Base-by-base conservation (phyloP, 140 eudicot species). In the Oenanthe javanica region DNA sequence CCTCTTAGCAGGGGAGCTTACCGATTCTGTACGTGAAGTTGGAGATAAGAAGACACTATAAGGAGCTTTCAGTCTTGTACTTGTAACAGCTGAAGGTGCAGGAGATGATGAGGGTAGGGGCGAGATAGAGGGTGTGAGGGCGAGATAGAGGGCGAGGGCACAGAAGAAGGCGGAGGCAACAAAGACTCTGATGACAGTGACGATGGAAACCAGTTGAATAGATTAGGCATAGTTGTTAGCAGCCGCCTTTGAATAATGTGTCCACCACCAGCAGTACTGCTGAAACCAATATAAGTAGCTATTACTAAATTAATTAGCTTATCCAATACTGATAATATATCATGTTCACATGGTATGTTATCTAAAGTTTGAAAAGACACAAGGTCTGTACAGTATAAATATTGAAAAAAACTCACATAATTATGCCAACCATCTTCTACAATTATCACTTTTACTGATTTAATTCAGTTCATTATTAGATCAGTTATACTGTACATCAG, bases 181-280 rank as follows among this genome's bases (percentile, higher is more conserved):
- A 59, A 79, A 19, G 79, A 77, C 4, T 64, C 42, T 1, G 84
- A 48, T 4, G 87, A 81, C 23, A 79, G 57, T 15, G 63, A 79
- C 16, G 85, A 8, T 69, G 82, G 81, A 19, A 77, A 6, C 40
- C 81, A 84, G 25, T 73, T 64, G 18, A 64, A 8, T 2, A 64
- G 25, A 25, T n/a, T 9, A 2, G 72, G 42, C 42, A n/a, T 10
- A 9, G 51, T 66, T 1, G 43, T 57, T 78, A 89, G 85, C 77
- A 90, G 80, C 76, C 86, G 87, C 40, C 90, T 84, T 70, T 36
- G 88, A 61, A 81, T 81, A 21, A 76, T 77, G 31, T 81, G 40
- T 77, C 84, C 59, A 18, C 73, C 82, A 75, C 61, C 81, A 40
- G 75, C 84, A 73, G 76, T 78, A 47, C 79, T 83, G 88, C 97